Base-by-base conservation (phyloP, 305 asterid species). In the Caryopteris hybrid region DNA sequence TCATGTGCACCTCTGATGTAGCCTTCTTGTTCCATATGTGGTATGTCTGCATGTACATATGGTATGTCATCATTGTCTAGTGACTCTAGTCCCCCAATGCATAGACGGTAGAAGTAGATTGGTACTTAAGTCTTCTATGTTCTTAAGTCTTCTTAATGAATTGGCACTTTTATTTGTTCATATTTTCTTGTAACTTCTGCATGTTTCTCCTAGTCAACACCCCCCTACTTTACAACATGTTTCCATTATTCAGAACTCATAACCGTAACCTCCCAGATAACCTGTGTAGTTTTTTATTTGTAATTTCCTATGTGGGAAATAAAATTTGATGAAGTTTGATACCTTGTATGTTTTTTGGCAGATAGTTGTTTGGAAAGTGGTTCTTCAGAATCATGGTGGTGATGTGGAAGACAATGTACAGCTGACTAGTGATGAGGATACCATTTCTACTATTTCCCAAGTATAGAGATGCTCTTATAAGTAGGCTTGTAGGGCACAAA, bases 401-500 rank as follows among this genome's bases (percentile, higher is more conserved):
- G 74, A 33, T 64, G 72, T 22, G 8, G 72, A 73, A 56, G 81
- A 80, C 65, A 71, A 11, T 68, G 57, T 43, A 64, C 55, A 17
- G 71, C 68, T 66, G 72, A 55, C 48, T 29, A 52, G 17, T 66
- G 76, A 82, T 12, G 75, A 50, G 46, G 70, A 45, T 33, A 21
- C 48, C 79, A 48, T 60, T 29, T 60, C 55, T 78, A 73, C 74
- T 61, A 72, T 55, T n/a, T 50, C 79, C 72, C 76, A 73, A 66
- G 65, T 90, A 75, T 70, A 82, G 74, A 77, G 94, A 83, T 72
- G 79, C 76, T 74, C 77, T 78, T 73, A 63, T 90, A 71, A 79
- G 88, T 72, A 80, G 89, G 80, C 84, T 93, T 73, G 83, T 75
- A 41, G 99, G 99, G 41, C 99, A 93, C 74, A 97, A 90, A 84